Evolutionary conservation across 441 rosid genomes (phyloP).

Genomic region (Erodium moschatum): DNA sequence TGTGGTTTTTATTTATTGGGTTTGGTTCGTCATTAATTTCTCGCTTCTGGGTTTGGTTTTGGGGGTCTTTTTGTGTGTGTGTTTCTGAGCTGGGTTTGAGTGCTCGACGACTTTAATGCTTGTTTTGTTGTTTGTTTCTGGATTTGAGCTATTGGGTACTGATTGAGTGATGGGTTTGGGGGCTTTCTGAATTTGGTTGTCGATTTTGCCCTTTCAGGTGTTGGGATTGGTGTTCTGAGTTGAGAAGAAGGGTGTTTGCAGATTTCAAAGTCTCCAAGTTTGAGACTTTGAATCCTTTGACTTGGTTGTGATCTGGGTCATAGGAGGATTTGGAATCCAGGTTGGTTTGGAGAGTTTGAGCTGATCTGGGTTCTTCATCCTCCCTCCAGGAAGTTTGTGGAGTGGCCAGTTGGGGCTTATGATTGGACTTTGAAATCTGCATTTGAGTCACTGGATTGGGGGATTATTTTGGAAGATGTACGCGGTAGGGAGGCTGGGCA

Average conservation of each 20-base stretch:
- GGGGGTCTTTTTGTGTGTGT: neutral
- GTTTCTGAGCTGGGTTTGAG: conserved; percentile 19
- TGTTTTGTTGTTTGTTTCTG: conserved; percentile 19
- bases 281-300: neutral
- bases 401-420: conserved; percentile 22
- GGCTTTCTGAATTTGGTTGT: conserved; percentile 11
- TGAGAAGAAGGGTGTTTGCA: neutral
- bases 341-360: neutral
- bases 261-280: conserved; percentile 1
- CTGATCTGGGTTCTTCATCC: neutral
- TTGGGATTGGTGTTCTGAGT: conserved; percentile 13
- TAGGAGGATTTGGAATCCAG: conserved; percentile 17
- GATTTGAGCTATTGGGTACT: conserved; percentile 19
- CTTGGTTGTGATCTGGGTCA: conserved; percentile 20
- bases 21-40: conserved; percentile 13
- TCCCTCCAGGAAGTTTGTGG: conserved; percentile 14
- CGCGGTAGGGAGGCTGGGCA: conserved; percentile 80
- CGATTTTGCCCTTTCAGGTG: conserved; percentile 6
- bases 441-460: conserved; percentile 19
- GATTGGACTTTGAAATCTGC: conserved; percentile 14
- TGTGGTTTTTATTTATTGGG: conserved; percentile 19
- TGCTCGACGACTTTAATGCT: conserved; percentile 9
- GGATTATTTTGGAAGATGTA: conserved; percentile 36
- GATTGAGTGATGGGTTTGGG: conserved; percentile 15
- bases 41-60: conserved; percentile 7